Evolutionary conservation across 2,329 filamentous ascomycete species (phyloP).

Genomic region (Aspergillus awamori): DNA sequence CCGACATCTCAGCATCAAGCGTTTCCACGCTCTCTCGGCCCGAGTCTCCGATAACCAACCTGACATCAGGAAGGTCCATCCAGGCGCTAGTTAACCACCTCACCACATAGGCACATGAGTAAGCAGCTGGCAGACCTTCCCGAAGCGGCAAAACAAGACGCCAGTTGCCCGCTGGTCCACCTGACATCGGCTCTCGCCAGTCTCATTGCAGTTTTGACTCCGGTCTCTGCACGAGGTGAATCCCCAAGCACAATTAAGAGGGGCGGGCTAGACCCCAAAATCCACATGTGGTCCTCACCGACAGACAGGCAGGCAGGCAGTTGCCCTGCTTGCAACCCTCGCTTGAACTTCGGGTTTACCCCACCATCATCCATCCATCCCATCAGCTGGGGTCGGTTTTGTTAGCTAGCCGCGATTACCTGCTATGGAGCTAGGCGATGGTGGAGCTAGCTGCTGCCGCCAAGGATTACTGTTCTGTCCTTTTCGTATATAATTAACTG

Average conservation of each 20-base stretch:
- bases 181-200: background rate
- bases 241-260: background rate
- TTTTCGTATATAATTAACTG: background rate
- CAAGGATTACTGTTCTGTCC: background rate
- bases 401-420: conserved; percentile 7
- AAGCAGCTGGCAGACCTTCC: background rate
- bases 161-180: background rate
- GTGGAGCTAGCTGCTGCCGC: background rate
- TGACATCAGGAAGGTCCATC: background rate
- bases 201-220: background rate
- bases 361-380: background rate
- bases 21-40: background rate
- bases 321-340: background rate
- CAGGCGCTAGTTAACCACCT: background rate
- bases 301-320: background rate
- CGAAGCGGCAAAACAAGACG: background rate
- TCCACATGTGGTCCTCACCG: conserved; percentile 3
- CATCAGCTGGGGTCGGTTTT: background rate
- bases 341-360: conserved; percentile 4
- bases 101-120: background rate
- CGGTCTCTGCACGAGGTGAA: background rate
- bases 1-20: background rate
- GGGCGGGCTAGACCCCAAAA: background rate
- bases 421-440: background rate
- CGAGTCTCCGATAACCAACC: background rate